Evolutionary conservation across 202 grass and related monocot species (phyloP).

Genomic region (Brachypodium distachyon): DNA sequence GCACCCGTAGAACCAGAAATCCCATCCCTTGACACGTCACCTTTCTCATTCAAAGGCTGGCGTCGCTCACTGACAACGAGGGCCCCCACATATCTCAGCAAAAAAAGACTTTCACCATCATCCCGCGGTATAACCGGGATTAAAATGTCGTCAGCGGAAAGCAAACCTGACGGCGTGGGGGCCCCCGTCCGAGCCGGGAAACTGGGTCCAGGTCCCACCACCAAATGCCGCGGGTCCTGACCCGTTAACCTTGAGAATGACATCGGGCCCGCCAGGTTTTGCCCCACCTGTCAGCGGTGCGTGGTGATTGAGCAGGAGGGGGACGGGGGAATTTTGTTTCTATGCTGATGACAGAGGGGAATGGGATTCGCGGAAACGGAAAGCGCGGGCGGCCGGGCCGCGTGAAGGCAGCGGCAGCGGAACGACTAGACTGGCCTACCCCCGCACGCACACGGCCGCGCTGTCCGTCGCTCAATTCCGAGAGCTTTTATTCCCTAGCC

Average conservation of each 20-base stretch:
- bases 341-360: too few species aligned
- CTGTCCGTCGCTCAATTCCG: neutral
- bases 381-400: neutral
- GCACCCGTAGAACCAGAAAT: too few species aligned
- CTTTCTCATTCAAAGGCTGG: too few species aligned
- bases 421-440: too few species aligned
- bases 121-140: neutral
- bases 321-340: too few species aligned
- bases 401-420: neutral
- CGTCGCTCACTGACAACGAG: neutral
- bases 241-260: too few species aligned
- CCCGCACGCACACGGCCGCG: neutral
- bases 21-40: too few species aligned
- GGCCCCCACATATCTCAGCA: neutral
- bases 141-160: neutral
- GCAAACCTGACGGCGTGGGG: neutral
- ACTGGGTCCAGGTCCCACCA: neutral
- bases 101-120: neutral
- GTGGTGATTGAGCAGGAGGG: too few species aligned
- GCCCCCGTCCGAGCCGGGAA: neutral
- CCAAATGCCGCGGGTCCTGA: neutral
- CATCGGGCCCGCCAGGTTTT: too few species aligned
- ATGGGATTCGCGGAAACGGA: neutral
- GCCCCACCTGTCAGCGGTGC: neutral
- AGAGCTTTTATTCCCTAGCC: constrained; percentile 21